Percentiles rank a stretch among this genome's conserved stretches.
phyloP scores from a whole-genome alignment of 192 early-diverging fungal genomes.

The Coemansia umbellata region DNA sequence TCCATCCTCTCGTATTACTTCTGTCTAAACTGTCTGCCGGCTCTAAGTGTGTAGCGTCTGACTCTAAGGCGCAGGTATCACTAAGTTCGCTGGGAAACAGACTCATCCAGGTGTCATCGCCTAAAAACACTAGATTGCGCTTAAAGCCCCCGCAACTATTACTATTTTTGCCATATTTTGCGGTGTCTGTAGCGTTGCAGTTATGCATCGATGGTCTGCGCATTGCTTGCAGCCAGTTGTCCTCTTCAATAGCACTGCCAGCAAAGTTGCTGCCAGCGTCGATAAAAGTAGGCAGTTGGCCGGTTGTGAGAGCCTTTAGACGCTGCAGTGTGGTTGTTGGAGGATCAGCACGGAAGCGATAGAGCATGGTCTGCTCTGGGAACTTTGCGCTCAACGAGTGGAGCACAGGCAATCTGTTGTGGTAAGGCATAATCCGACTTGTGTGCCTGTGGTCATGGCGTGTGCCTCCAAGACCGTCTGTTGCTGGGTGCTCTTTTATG shows the following conservation, averaged over 20 bases:
- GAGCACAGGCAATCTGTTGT: constrained; percentile 46
- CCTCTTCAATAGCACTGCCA: constrained; percentile 70
- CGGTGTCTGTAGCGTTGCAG: not conserved
- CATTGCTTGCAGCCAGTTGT: constrained; percentile 72
- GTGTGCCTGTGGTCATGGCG: not conserved
- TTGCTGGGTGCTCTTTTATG: too few species aligned
- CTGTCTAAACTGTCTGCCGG: not conserved
- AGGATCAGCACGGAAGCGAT: constrained; percentile 70
- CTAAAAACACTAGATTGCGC: constrained; percentile 71
- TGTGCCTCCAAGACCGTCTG: not conserved
- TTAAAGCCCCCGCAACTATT: not conserved
- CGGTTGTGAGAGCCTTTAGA: constrained; percentile 78
- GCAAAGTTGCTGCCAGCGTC: constrained; percentile 81
- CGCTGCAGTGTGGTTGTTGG: constrained; percentile 80
- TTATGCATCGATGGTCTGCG: constrained; percentile 10
- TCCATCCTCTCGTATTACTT: constrained; percentile 39
- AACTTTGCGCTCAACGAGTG: constrained; percentile 42
- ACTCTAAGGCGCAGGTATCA: constrained; percentile 18
- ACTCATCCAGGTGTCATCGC: constrained; percentile 94
- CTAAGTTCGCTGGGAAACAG: constrained; percentile 72
- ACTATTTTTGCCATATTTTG: not conserved
- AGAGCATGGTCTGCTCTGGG: constrained; percentile 60
- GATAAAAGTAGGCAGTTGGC: constrained; percentile 75
- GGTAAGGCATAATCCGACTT: constrained; percentile 27
- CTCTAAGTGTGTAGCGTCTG: constrained; percentile 5